Base-by-base conservation (phyloP, 2,329 filamentous ascomycete species). In the Aureobasidium sp. region DNA sequence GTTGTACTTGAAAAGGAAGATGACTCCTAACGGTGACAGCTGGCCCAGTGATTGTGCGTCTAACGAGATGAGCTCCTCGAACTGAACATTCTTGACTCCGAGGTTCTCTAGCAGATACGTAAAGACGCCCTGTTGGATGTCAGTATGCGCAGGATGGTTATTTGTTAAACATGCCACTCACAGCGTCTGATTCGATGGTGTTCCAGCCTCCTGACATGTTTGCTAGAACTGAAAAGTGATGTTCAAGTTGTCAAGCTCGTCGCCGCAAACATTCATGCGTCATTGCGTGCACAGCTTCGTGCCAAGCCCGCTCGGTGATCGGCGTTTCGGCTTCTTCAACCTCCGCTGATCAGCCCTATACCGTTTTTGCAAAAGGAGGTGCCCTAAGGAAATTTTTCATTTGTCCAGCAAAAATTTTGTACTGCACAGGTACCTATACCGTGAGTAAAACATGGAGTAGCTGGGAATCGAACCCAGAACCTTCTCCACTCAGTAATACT, bases 1-100 rank as follows among this genome's bases (percentile, higher is more conserved):
- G 54, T 84, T 89, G 76, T 89, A 99, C 78, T 96, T 97, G 85
- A 99, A 99, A 73, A 99, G 89, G 76, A 99, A 99, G 70, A 99
- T 96, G 67, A 99, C 90, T 69, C 94, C 94, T 49, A 71, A 65
- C 0, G 71, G 70, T 33, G 69, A 69, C 40, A 91, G 82, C 65
- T 85, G 78, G 45, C 83, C 81, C 13, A 95, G 81, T 61, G 83
- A 82, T 57, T 89, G 84, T 7, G 90, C 79, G 67, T 97, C 93
- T 65, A 99, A 85, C 1, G 89, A 88, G 61, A 96, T 84, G 65
- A 99, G 85, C 78, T 99, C 94, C 78, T 97, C 94, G 72, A 96
- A 97, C 75, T 99, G 94, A 2, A 97, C 90, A 71, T 90, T 85
- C 74, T 92, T 88, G 68, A 95, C 92, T 54, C 94, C 94, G 64